Evolutionary conservation across 2,329 filamentous ascomycete genomes (phyloP).

Genomic region (Pestalotiopsis sp.): DNA sequence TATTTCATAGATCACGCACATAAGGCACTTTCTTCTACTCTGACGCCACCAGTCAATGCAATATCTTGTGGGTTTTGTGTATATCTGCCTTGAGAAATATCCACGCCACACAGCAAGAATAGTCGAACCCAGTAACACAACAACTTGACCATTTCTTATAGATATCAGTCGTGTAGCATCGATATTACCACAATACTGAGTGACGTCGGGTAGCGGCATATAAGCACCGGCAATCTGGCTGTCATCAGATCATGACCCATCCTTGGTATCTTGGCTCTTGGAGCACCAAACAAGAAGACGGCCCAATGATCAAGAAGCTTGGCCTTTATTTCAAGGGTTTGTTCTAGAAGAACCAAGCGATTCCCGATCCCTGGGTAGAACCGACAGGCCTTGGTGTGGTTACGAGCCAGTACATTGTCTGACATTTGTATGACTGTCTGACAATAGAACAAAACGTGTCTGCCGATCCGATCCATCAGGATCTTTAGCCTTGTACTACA

Average conservation of each 20-base stretch:
- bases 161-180: background rate
- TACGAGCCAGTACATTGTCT: background rate
- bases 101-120: background rate
- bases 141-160: background rate
- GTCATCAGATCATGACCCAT: background rate
- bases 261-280: background rate
- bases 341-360: background rate
- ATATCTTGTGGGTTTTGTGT: no score
- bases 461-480: background rate
- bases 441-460: background rate
- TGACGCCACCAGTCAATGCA: no score
- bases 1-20: no score
- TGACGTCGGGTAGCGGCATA: background rate
- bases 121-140: background rate
- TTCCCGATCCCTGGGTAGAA: no score
- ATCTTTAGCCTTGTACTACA: background rate
- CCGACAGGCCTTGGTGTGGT: no score
- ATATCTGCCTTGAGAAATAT: no score
- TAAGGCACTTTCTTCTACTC: no score
- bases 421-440: background rate
- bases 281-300: background rate
- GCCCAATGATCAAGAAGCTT: background rate
- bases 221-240: background rate
- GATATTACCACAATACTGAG: background rate
- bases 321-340: background rate